Evolutionary conservation across 768 basidiomycete genomes (phyloP).

Genomic region (Lactarius vividus): DNA sequence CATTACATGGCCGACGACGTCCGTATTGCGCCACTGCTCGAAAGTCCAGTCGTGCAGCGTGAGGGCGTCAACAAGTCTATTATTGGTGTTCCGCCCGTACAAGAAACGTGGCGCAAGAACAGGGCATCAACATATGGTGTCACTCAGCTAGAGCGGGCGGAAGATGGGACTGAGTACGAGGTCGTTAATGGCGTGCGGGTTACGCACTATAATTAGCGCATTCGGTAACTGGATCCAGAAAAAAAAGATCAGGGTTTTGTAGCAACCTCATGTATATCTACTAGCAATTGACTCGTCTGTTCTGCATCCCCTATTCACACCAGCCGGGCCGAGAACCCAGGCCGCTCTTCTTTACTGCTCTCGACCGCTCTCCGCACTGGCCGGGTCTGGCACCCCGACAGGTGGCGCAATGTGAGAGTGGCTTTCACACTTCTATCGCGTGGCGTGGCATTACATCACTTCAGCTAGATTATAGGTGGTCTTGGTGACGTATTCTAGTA

Average conservation of each 20-base stretch:
- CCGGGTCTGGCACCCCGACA: too few relatives aligned
- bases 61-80: conserved; percentile 34
- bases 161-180: conserved; percentile 37
- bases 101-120: conserved; percentile 35
- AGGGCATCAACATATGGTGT: conserved; percentile 35
- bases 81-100: conserved; percentile 32
- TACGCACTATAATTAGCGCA: conserved; percentile 34
- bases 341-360: too few relatives aligned
- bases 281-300: background rate
- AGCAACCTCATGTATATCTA: background rate
- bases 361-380: too few relatives aligned
- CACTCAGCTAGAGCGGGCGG: conserved; percentile 32
- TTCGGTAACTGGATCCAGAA: background rate
- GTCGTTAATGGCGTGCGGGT: conserved; percentile 35
- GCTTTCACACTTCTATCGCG: too few relatives aligned
- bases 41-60: conserved; percentile 36
- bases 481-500: too few relatives aligned
- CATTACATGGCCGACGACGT: conserved; percentile 35
- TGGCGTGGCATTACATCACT: too few relatives aligned
- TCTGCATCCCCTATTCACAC: too few relatives aligned
- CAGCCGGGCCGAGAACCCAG: too few relatives aligned
- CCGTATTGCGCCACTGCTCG: conserved; percentile 32
- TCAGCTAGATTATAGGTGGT: too few relatives aligned
- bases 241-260: background rate
- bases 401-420: too few relatives aligned